Evolutionary conservation across 768 basidiomycete species (phyloP).

Genomic region (Coprinopsis sp.): DNA sequence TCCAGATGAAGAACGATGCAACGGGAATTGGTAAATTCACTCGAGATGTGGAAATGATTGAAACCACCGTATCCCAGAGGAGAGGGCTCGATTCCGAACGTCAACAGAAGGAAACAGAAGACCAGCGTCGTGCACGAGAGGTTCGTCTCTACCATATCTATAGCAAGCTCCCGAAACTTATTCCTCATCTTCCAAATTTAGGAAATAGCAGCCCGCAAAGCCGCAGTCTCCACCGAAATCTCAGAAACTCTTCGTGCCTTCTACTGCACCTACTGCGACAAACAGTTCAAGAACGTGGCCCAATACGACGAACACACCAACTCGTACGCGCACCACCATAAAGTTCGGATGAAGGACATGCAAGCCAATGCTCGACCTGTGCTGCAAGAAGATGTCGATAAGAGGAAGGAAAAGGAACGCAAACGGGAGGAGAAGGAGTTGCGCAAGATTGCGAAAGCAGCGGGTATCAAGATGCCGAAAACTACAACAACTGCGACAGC

Average conservation of each 20-base stretch:
- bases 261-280: conserved; percentile 80
- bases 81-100: conserved; percentile 78
- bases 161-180: background rate
- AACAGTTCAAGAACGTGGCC: conserved; percentile 81
- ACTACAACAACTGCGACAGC: conserved; percentile 16
- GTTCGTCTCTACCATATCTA: conserved; percentile 30
- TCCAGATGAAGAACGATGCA: conserved; percentile 70
- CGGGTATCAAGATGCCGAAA: conserved; percentile 68
- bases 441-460: conserved; percentile 77
- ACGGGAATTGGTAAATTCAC: conserved; percentile 76
- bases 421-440: conserved; percentile 84
- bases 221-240: conserved; percentile 65
- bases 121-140: conserved; percentile 70
- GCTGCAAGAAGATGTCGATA: conserved; percentile 63
- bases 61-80: conserved; percentile 79
- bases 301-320: conserved; percentile 90
- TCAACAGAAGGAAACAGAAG: conserved; percentile 73
- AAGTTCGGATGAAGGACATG: conserved; percentile 78
- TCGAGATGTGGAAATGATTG: conserved; percentile 80
- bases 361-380: conserved; percentile 67
- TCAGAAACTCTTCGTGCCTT: conserved; percentile 65
- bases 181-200: conserved; percentile 21
- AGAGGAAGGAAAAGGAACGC: conserved; percentile 79
- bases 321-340: conserved; percentile 85
- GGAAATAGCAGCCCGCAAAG: conserved; percentile 61